phyloP scores from a whole-genome alignment of 768 basidiomycete genomes.

The Hygrocybe coccinea region DNA sequence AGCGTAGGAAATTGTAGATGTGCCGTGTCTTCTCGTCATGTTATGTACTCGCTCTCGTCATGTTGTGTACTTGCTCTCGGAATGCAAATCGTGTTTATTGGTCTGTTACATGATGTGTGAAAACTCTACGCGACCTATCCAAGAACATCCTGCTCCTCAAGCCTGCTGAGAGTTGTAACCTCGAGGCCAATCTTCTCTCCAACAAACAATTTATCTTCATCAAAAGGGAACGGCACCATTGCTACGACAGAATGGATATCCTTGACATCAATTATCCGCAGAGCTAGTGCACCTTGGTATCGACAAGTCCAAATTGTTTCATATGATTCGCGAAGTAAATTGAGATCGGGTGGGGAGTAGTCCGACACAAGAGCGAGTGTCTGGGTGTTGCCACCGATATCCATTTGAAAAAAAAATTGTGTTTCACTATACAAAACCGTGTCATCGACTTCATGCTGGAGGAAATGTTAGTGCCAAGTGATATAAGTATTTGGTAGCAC shows the following conservation, averaged over 20 bases:
- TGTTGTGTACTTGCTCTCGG: no score
- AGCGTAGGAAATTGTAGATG: no score
- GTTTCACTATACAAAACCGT: conserved; percentile 9
- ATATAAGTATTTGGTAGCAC: background rate
- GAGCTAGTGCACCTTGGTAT: conserved; percentile 6
- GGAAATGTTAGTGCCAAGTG: background rate
- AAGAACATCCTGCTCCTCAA: no score
- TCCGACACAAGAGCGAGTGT: conserved; percentile 8
- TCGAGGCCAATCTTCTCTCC: conserved; percentile 39
- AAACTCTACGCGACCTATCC: no score
- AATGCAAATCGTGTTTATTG: no score
- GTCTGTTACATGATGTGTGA: no score
- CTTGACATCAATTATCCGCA: conserved; percentile 7
- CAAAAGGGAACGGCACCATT: conserved; percentile 23
- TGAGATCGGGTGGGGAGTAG: background rate
- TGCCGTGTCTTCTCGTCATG: no score
- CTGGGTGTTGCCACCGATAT: conserved; percentile 4
- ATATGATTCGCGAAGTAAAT: conserved; percentile 5
- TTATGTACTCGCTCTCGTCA: no score
- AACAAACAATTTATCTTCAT: conserved; percentile 37
- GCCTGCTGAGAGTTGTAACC: background rate
- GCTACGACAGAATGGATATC: conserved; percentile 19
- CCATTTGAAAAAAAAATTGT: conserved; percentile 16
- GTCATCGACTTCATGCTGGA: background rate
- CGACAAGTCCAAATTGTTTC: conserved; percentile 8